A percentile compares a stretch with the other conserved stretches of the same genome.
phyloP scores from a whole-genome alignment of 208 protist genomes.

The Trypanosoma scelopori region DNA sequence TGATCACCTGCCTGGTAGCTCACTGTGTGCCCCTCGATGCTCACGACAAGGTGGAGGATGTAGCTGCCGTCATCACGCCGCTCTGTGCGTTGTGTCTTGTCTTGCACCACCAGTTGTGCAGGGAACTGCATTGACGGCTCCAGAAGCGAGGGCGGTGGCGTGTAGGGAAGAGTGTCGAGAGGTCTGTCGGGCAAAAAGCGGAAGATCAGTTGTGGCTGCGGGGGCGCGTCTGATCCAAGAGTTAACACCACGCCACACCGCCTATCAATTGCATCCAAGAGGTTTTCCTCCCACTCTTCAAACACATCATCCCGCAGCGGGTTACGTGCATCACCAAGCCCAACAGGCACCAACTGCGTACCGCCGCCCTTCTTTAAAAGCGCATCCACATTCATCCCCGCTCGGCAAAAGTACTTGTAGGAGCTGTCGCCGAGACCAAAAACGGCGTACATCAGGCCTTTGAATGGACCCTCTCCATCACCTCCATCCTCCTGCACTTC shows the following conservation, averaged over 20 bases:
- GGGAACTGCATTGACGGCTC: conserved; percentile 61
- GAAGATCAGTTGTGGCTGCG: conserved; percentile 47
- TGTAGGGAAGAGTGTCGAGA: conserved; percentile 36
- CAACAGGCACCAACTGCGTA: conserved; percentile 50
- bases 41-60: conserved; percentile 66
- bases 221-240: conserved; percentile 27
- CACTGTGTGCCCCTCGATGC: conserved; percentile 25
- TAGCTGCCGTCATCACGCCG: conserved; percentile 58
- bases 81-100: conserved; percentile 39
- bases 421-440: conserved; percentile 95
- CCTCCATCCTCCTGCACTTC: neutral
- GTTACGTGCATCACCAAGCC: conserved; percentile 57
- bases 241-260: conserved; percentile 37
- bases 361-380: conserved; percentile 61
- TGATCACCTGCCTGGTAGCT: conserved; percentile 93
- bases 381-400: conserved; percentile 42
- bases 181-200: conserved; percentile 38
- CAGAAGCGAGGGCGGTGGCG: conserved; percentile 44
- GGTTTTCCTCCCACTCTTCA: conserved; percentile 67
- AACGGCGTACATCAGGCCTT: conserved; percentile 71
- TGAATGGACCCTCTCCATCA: conserved; percentile 37
- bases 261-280: conserved; percentile 42
- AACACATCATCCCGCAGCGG: conserved; percentile 61
- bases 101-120: conserved; percentile 33
- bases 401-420: conserved; percentile 95